Base-by-base conservation (phyloP, 2,329 filamentous ascomycete genomes). In the Onygenales sp. region DNA sequence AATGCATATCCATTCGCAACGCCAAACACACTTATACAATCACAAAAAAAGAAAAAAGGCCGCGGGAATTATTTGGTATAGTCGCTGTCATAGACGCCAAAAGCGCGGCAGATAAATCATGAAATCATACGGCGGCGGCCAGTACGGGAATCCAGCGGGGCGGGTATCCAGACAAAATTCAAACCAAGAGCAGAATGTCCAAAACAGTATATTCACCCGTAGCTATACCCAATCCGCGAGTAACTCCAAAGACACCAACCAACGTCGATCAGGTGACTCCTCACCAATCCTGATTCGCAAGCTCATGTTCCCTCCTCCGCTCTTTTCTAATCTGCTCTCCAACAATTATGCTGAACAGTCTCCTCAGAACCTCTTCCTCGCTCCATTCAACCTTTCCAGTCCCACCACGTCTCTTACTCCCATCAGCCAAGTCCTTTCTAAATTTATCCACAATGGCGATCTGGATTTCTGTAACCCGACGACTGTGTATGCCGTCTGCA, bases 271-370 rank as follows among this genome's bases (percentile, higher is more conserved):
- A 6, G 21, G 13, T 39, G 34, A 8, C 9, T 9, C 40, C 7
- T 40, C 36, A 32, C 32, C n/a, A 27, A 51, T 33, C 6, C 14
- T 10, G 39, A 42, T 4, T 27, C 3, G 39, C 42, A 40, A 52
- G 34, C 13, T 46, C 14, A 32, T 32, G 42, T 14, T 52, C 42
- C 7, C 42, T 39, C 56, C 68, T 71, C 53, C 61, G 59, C 54
- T 74, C 71, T 51, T 65, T 65, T 60, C 73, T 64, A 49, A 74
- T 68, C 54, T 72, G 69, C 57, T 74, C 72, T 36, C 73, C 73
- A 61, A 75, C 70, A 32, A 74, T 73, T 52, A 76, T 67, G 54
- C 73, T 73, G 54, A 74, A 72, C 54, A 76, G 60, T 57, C 71
- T 63, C 58, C 65, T 65, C 54, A 72, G 67, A 53, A 76, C 59